Percentiles rank a stretch among this genome's conserved stretches.
These are phyloP conservation scores for Carallia brachiata DNA, from an alignment of 345 rosid genomes.

Conservation along the genomic window DNA sequence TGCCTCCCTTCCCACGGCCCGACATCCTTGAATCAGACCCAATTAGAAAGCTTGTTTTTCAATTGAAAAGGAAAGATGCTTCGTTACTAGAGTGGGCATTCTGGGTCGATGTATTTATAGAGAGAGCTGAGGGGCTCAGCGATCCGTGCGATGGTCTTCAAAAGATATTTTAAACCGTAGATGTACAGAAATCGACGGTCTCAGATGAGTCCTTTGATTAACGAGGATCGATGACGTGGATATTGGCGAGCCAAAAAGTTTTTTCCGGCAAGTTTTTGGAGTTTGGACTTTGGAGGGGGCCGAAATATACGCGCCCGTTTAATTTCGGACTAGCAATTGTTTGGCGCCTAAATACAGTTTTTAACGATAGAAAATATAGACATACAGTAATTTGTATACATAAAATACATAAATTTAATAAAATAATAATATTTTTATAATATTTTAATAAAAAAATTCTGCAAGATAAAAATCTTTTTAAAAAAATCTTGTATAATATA, in stretches of 20 bases:
- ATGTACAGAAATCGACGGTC: conserved; percentile 15
- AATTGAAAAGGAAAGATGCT: no score
- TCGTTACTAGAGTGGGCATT: no score
- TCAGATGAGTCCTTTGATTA: not conserved
- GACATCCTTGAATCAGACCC: conserved; percentile 18
- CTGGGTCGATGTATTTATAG: no score
- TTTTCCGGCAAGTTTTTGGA: not conserved
- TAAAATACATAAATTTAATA: no score
- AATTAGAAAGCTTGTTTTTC: not conserved
- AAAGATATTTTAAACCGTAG: conserved; percentile 4
- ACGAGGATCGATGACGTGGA: conserved; percentile 37
- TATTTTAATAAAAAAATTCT: no score
- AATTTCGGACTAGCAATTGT: not conserved
- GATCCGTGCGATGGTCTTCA: conserved; percentile 14
- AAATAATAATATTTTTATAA: no score
- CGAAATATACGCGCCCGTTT: not conserved
- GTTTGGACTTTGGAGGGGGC: not conserved
- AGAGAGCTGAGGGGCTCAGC: not conserved
- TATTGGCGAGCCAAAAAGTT: not conserved
- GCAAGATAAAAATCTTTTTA: no score
- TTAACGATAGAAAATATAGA: no score
- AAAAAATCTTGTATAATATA: no score
- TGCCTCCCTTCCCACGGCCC: conserved; percentile 45
- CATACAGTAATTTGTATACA: no score
- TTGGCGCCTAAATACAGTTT: no score